Conservation (phyloP, 2,329 filamentous ascomycete species). For the Aspergillus ibericus region DNA sequence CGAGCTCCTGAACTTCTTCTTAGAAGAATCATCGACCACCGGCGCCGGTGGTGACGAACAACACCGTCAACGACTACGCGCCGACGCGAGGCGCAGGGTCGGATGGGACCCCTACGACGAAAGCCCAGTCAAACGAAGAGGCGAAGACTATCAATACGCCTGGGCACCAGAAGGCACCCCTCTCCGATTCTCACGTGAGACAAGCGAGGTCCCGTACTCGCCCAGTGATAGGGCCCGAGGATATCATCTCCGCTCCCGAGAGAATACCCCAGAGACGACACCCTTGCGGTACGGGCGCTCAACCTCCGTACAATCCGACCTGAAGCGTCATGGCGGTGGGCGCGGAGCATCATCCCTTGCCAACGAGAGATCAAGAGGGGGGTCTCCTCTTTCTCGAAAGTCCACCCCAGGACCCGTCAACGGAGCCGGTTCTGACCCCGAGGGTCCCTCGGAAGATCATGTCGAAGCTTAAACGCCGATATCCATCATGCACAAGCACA, state of each 20-base stretch:
- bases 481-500: background rate
- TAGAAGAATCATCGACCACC: conserved; percentile 67
- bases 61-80: conserved; percentile 59
- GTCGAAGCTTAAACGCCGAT: background rate
- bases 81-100: conserved; percentile 61
- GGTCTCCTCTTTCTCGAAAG: conserved; percentile 38
- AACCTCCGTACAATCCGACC: conserved; percentile 21
- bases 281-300: conserved; percentile 23
- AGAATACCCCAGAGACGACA: conserved; percentile 35
- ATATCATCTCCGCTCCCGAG: conserved; percentile 33
- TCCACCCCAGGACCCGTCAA: conserved; percentile 28
- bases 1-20: conserved; percentile 84
- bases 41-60: conserved; percentile 64
- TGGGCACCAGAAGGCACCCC: conserved; percentile 29
- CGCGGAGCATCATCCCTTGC: conserved; percentile 16
- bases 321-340: background rate
- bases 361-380: conserved; percentile 20
- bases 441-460: background rate
- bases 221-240: conserved; percentile 26
- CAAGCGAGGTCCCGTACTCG: conserved; percentile 27
- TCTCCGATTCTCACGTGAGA: conserved; percentile 24
- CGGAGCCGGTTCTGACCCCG: conserved; percentile 24
- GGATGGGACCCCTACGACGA: conserved; percentile 74
- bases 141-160: conserved; percentile 64
- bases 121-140: conserved; percentile 64